These are phyloP conservation scores for Pelargonium fulgidum DNA, from an alignment of 441 rosid species.

Conservation along the genomic window DNA sequence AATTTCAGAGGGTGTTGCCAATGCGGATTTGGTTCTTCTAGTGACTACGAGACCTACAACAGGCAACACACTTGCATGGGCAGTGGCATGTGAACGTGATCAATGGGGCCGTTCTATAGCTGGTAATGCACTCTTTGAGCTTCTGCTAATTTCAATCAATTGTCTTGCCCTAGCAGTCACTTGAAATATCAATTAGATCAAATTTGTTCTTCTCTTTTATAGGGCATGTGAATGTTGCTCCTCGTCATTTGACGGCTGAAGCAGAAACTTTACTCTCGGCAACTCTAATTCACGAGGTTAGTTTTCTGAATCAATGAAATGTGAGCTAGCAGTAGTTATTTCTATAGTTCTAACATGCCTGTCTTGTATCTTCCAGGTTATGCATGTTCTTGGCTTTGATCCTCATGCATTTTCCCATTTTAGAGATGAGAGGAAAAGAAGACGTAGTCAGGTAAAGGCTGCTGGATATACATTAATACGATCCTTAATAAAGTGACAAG, in stretches of 20 bases:
- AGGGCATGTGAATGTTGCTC: conserved; percentile 99
- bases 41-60: conserved; percentile 99
- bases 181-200: conserved; percentile 17
- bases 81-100: conserved; percentile 98
- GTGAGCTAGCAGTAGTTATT: conserved; percentile 3
- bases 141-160: not conserved
- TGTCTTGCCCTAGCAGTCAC: not conserved
- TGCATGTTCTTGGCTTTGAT: conserved; percentile 99
- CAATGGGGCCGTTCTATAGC: conserved; percentile 99
- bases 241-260: conserved; percentile 97
- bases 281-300: conserved; percentile 89
- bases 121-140: conserved; percentile 36
- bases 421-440: conserved; percentile 95
- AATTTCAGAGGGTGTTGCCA: conserved; percentile 69
- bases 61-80: conserved; percentile 99
- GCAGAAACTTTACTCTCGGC: conserved; percentile 96
- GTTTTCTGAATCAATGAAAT: conserved; percentile 18
- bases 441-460: conserved; percentile 69
- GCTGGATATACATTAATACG: not conserved
- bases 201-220: conserved; percentile 16
- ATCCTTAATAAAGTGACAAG: not conserved
- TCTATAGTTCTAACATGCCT: conserved; percentile 15
- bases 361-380: conserved; percentile 47
- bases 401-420: conserved; percentile 98
- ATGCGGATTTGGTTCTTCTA: conserved; percentile 86